Percentiles rank a stretch among this genome's conserved stretches.
Evolutionary conservation across 2,329 filamentous ascomycete genomes (phyloP).

Genomic region (Ceratocystiopsis sp.): DNA sequence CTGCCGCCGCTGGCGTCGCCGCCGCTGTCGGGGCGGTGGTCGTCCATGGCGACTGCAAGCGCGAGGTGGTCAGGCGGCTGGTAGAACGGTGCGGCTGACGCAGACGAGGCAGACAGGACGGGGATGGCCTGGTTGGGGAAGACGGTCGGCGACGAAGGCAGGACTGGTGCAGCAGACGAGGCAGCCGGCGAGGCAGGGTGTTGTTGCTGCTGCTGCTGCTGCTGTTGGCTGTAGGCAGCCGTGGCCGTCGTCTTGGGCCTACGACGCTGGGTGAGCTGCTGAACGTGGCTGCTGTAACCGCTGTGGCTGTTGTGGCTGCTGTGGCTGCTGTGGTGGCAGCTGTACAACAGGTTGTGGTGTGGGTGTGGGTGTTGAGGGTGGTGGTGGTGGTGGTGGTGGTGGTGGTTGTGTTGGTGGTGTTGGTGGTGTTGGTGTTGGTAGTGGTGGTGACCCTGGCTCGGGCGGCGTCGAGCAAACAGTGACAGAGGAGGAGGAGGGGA

Average conservation of each 20-base stretch:
- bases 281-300: no score
- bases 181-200: neutral
- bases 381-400: neutral
- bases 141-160: no score
- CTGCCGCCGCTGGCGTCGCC: constrained; percentile 10
- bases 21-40: constrained; percentile 1
- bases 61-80: no score
- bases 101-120: no score
- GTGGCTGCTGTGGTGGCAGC: neutral
- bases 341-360: neutral
- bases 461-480: neutral
- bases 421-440: constrained; percentile 8
- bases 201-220: neutral
- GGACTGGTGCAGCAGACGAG: no score
- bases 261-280: no score
- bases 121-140: no score
- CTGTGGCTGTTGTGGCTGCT: neutral
- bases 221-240: no score
- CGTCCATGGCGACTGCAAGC: constrained; percentile 1
- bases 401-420: constrained; percentile 4
- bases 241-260: no score
- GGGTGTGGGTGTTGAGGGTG: no score
- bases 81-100: no score
- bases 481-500: neutral
- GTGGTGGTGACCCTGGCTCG: neutral